Percentiles rank a stretch among this genome's conserved stretches.
Evolutionary conservation across 441 rosid species (phyloP).

Genomic region (Pelargonium myrrhifolium): DNA sequence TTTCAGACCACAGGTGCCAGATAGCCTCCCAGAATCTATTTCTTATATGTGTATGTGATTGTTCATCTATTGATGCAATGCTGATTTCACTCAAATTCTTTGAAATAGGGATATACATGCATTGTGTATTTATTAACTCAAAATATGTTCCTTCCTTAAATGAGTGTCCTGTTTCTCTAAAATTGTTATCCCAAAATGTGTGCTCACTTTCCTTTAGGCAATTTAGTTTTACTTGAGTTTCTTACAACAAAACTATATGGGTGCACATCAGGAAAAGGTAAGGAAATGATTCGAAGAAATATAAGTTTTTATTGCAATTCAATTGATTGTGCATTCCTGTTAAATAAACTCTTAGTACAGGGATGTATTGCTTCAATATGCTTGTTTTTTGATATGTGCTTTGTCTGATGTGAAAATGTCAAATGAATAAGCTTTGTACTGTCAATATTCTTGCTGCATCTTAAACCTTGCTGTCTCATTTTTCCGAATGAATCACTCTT

Average conservation of each 20-base stretch:
- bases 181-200: too few species aligned
- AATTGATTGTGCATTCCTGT: too few species aligned
- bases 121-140: neutral
- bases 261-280: too few species aligned
- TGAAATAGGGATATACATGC: neutral
- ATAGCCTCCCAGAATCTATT: constrained; percentile 9
- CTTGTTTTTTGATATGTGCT: neutral
- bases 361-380: neutral
- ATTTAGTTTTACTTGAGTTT: too few species aligned
- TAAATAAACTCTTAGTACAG: too few species aligned
- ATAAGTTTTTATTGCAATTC: too few species aligned
- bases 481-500: constrained; percentile 5
- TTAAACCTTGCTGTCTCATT: neutral
- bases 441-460: constrained; percentile 9
- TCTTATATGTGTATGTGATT: neutral
- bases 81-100: neutral
- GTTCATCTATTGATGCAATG: neutral
- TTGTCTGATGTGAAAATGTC: neutral
- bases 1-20: constrained; percentile 66
- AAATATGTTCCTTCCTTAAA: too few species aligned
- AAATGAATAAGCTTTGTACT: neutral
- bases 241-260: too few species aligned
- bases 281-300: too few species aligned
- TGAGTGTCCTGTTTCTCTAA: too few species aligned
- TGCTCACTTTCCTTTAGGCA: too few species aligned